A percentile compares a stretch with the other conserved stretches of the same genome.
Conservation (phyloP, 495 filamentous ascomycete genomes). For the Penicillium subrubescens region DNA sequence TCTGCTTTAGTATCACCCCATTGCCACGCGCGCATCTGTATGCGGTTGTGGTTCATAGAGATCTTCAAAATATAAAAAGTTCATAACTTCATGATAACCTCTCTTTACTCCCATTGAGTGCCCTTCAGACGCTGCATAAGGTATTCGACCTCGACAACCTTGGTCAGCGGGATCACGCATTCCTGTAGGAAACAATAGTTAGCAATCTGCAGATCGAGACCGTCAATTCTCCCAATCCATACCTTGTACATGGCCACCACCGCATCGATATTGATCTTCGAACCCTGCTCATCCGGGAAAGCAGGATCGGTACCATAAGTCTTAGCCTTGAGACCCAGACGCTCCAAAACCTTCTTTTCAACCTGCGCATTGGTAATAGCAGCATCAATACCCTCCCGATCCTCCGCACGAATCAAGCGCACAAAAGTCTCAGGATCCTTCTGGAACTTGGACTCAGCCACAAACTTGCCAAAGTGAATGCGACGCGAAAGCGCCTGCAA, state of each 20-base stretch:
- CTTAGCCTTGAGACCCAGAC: slow-evolving; percentile 86
- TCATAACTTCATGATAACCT: slow-evolving; percentile 29
- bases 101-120: slow-evolving; percentile 59
- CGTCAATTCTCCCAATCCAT: too few species aligned
- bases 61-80: slow-evolving; percentile 16
- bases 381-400: slow-evolving; percentile 77
- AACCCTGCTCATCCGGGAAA: slow-evolving; percentile 51
- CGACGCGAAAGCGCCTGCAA: slow-evolving; percentile 89
- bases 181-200: slow-evolving; percentile 56
- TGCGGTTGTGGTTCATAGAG: slow-evolving; percentile 16
- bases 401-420: slow-evolving; percentile 72
- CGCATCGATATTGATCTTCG: slow-evolving; percentile 89
- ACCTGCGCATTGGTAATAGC: slow-evolving; percentile 91
- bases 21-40: not conserved
- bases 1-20: not conserved
- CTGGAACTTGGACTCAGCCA: slow-evolving; percentile 96
- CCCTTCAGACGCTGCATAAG: slow-evolving; percentile 87
- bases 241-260: slow-evolving; percentile 94
- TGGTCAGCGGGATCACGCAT: slow-evolving; percentile 94
- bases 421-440: slow-evolving; percentile 81
- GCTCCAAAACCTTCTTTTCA: slow-evolving; percentile 88
- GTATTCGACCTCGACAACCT: slow-evolving; percentile 97
- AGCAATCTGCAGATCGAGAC: slow-evolving; percentile 5
- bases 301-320: slow-evolving; percentile 94
- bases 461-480: slow-evolving; percentile 98